Base-by-base conservation (phyloP, 2,329 filamentous ascomycete genomes). In the Fusarium subtropicale region DNA sequence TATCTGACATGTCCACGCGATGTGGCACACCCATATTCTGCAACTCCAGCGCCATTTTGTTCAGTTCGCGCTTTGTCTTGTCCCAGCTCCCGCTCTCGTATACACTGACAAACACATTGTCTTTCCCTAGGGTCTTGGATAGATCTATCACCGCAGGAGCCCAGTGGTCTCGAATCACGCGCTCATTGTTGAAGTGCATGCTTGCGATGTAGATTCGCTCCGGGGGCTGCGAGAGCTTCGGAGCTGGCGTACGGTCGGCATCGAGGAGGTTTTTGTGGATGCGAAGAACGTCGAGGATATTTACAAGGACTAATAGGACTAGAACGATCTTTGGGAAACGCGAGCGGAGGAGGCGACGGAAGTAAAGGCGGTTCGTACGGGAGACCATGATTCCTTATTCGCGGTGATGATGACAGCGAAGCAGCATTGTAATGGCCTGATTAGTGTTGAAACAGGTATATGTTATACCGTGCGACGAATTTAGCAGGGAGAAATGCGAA, bases 1-100 rank as follows among this genome's bases (percentile, higher is more conserved):
- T 81, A 8, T 86, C 79, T n/a, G 88, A 88, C 8, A 90, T 75
- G 5, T 86, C 81, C 26, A 92, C 84, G 30, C 81, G 86, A 30
- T 85, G 83, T 41, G 81, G 77, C 4, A 92, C 85, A 2, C 85
- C 83, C 18, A 87, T 71, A 15, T 75, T 75, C 11, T 82, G 85
- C 12, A 92, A 79, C 56, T 85, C 78, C 2, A 65, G 69, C 60
- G 91, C 88, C 30, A 93, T 79, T 26, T 86, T 82, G 24, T 76
- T 79, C 68, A 93, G 79, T 9, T 86, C 86, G 18, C 80, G 84
- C 76, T 92, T 92, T 20, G 87, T 91, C 60, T 89, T 82, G 75
- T 93, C 91, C 80, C 86, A 89, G 74, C 88, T 91, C 7, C 90
- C 90, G 71, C 88, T 90, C 76, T 93, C 91, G 61, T 87, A 85